These are phyloP conservation scores for Fusarium tupiense DNA, from an alignment of 2,329 filamentous ascomycete genomes.

Conservation along the genomic window DNA sequence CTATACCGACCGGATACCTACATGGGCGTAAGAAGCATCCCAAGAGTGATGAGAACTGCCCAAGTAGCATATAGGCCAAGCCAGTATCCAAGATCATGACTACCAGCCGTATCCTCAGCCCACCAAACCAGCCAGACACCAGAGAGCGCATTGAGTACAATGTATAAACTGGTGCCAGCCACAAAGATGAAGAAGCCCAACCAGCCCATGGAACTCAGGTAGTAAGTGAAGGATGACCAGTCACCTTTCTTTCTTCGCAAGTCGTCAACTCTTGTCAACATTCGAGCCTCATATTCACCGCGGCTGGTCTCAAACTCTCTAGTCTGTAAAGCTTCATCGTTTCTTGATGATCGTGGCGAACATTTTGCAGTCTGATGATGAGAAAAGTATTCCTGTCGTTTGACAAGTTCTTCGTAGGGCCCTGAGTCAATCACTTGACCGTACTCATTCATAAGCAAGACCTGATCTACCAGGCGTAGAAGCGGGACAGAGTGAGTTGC, in stretches of 20 bases:
- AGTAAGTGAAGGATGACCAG: not conserved
- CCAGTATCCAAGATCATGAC: not conserved
- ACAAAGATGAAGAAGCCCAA: not conserved
- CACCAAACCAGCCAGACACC: constrained; percentile 3
- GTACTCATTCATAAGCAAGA: not conserved
- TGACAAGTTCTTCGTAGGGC: not conserved
- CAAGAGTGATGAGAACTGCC: not conserved
- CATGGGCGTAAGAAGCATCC: not conserved
- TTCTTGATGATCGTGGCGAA: no score
- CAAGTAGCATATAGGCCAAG: not conserved
- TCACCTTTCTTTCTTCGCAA: not conserved
- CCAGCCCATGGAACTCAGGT: not conserved
- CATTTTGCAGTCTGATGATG: not conserved
- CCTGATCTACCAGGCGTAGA: not conserved
- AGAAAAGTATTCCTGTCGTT: not conserved
- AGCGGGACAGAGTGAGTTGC: not conserved
- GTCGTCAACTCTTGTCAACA: not conserved
- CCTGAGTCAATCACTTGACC: not conserved
- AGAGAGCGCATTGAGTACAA: not conserved
- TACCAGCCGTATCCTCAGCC: not conserved
- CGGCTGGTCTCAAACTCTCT: not conserved
- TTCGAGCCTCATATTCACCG: not conserved
- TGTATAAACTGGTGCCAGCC: not conserved
- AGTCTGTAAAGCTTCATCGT: no score
- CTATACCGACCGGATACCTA: not conserved